Base-by-base conservation (phyloP, 768 basidiomycete genomes). In the Coprinopsis sp. region DNA sequence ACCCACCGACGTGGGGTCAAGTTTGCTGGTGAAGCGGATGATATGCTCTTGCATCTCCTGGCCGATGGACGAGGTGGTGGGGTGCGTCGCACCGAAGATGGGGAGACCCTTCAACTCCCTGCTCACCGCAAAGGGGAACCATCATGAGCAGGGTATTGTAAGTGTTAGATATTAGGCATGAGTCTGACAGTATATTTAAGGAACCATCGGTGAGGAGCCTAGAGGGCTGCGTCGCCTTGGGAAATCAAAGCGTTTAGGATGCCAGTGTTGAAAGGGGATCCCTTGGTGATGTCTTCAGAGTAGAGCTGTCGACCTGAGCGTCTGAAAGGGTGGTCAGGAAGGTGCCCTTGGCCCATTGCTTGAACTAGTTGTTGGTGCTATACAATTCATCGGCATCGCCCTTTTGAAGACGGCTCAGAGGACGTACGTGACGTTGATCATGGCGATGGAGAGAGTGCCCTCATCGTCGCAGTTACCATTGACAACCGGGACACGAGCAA, bases 391-490 rank as follows among this genome's bases (percentile, higher is more conserved):
- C 21, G 29, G n/a, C 14, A 25, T 4, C 10, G 22, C 3, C 28
- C 6, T n/a, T 5, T 18, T 21, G 10, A 22, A 28, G 38, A 14
- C 31, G 11, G 14, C 2, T 14, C 7, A 21, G n/a, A 11, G 13
- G 0, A 50, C 71, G 44, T 51, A 75, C 76, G 75, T 78, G 45
- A 77, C 49, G 44, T 79, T 78, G 31, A 72, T 47, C 1, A 66
- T 75, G 2, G 75, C 67, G 7, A 79, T 54, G 2, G 77, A 70
- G 53, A 79, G 18, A 0, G 80, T 78, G 5, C 80, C 82, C 56
- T 84, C 82, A 44, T 83, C 82, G 40, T 82, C 79, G 52, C 73
- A 76, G 50, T 81, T 71, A 66, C 76, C 77, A 1, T 63, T 74
- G 22, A 81, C 59, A 51, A 73, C 72, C 0, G 76, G 77, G 3